These are phyloP conservation scores for Paramecium primaurelia DNA, from an alignment of 73 alveolate species.

Conservation along the genomic window DNA sequence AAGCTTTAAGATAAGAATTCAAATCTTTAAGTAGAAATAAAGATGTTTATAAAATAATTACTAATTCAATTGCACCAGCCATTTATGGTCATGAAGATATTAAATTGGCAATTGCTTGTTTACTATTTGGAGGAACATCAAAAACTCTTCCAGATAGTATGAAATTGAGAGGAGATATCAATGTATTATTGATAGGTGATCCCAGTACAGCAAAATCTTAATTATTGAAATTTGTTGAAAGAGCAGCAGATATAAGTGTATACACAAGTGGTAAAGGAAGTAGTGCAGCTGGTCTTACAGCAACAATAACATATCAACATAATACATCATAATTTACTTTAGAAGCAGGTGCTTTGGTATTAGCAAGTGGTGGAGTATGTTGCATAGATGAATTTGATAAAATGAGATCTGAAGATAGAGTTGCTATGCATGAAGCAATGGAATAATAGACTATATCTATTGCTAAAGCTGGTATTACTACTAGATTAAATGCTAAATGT, in stretches of 20 bases:
- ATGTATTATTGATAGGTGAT: conserved; percentile 98
- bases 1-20: conserved; percentile 85
- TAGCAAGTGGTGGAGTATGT: conserved; percentile 99
- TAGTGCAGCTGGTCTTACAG: conserved; percentile 99
- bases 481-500: conserved; percentile 94
- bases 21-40: conserved; percentile 84
- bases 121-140: conserved; percentile 98
- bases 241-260: conserved; percentile 97
- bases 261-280: conserved; percentile 99
- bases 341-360: conserved; percentile 99
- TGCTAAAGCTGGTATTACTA: conserved; percentile 99
- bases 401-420: conserved; percentile 99
- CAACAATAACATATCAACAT: conserved; percentile 89
- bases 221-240: conserved; percentile 94
- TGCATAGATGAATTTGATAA: conserved; percentile 99
- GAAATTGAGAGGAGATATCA: conserved; percentile 99
- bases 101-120: conserved; percentile 95
- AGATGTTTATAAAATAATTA: conserved; percentile 83
- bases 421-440: conserved; percentile 99
- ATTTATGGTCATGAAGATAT: conserved; percentile 95
- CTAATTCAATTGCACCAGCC: conserved; percentile 95
- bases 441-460: conserved; percentile 99
- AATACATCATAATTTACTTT: conserved; percentile 90
- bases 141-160: conserved; percentile 97
- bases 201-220: conserved; percentile 99